phyloP scores from a whole-genome alignment of 2,329 filamentous ascomycete genomes.

The Pseudophaeomoniella oleicola region DNA sequence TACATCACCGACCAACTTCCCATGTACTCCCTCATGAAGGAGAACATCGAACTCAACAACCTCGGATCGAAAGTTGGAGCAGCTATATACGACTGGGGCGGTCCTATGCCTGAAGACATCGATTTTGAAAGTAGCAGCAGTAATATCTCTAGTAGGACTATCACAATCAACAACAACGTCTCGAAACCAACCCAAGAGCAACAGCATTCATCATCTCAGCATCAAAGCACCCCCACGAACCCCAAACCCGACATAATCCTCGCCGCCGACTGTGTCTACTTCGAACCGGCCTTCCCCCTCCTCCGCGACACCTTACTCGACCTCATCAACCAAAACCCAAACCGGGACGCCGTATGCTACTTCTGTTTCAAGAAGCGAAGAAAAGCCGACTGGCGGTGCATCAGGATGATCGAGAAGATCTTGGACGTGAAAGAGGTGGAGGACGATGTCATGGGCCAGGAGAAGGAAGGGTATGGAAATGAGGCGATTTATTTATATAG shows the following conservation, averaged over 20 bases:
- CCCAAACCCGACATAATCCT: constrained; percentile 60
- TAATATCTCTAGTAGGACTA: too few relatives aligned
- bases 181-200: too few relatives aligned
- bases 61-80: constrained; percentile 50
- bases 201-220: constrained; percentile 1
- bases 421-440: constrained; percentile 49
- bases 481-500: constrained; percentile 45
- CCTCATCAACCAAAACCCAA: constrained; percentile 44
- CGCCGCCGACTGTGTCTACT: constrained; percentile 96
- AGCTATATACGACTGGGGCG: constrained; percentile 65
- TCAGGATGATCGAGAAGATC: constrained; percentile 53
- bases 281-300: constrained; percentile 86
- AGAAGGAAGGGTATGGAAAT: constrained; percentile 37
- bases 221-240: not conserved
- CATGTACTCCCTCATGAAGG: constrained; percentile 74
- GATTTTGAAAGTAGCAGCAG: too few relatives aligned
- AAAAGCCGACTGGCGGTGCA: constrained; percentile 61
- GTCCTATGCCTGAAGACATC: constrained; percentile 21
- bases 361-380: constrained; percentile 95
- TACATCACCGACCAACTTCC: constrained; percentile 75
- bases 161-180: not conserved
- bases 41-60: constrained; percentile 72
- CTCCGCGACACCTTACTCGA: constrained; percentile 64
- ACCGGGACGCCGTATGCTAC: constrained; percentile 45
- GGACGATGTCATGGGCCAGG: constrained; percentile 41